Base-by-base conservation (phyloP, 306 rosid genomes). In the Canavalia ensiformis region DNA sequence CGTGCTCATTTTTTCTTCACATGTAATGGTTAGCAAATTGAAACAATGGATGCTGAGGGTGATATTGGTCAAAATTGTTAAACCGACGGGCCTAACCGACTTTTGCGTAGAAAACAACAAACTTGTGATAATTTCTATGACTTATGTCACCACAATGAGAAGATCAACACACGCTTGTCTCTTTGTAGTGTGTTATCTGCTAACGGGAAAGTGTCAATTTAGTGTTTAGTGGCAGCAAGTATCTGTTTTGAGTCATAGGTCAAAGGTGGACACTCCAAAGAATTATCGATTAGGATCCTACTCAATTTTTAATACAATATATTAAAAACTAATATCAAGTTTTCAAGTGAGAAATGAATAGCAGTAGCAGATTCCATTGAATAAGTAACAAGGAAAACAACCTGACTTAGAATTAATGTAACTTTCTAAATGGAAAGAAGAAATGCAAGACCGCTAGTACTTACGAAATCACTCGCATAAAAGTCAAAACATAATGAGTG, bases 61-160 rank as follows among this genome's bases (percentile, higher is more conserved):
- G 72, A 55, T 82, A 5, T 3, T 65, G 72, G 85, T 82, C 85
- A 82, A 82, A 58, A 75, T 82, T 68, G 71, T 10, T 13, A 13
- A 50, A 8, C 34, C 49, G 11, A 12, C 41, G 18, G 55, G 7
- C 57, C 10, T 52, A 37, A 42, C 30, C 37, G 8, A 25, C 51
- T 2, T 74, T 50, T 63, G 79, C 54, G 42, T 52, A 13, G 46
- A 18, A 60, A 80, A 8, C 37, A 67, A 59, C 5, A 13, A 68
- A 54, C 50, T 47, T 9, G 7, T 37, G n/a, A 29, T 44, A 4
- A 77, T 64, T 37, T 46, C 6, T 29, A 60, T 66, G 83, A 73
- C 83, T 73, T 83, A 12, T 35, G 7, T 77, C 6, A 37, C 12
- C 76, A 2, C 6, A 37, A 33, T 35, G 7, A 28, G n/a, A 69